Percentiles rank a stretch among this genome's conserved stretches.
These are phyloP conservation scores for Kickxella alabastrina DNA, from an alignment of 192 early-diverging fungal species.

Conservation along the genomic window DNA sequence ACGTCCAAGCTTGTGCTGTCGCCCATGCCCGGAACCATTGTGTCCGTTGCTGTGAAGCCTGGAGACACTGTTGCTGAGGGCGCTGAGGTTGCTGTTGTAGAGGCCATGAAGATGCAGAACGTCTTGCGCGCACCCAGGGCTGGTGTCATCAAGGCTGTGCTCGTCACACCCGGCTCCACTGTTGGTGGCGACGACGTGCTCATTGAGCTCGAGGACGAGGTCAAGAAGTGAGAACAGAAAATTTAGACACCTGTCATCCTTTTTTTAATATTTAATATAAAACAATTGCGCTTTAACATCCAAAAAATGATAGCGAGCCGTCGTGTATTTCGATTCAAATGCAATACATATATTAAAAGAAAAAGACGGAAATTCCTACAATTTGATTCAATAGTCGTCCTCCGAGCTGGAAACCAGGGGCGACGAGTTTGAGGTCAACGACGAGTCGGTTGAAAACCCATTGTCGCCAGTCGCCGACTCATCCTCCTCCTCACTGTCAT, in stretches of 20 bases:
- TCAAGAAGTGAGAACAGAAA: not conserved
- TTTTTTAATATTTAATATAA: no score
- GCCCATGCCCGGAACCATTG: slow-evolving; percentile 91
- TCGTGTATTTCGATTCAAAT: no score
- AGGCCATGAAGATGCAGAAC: slow-evolving; percentile 99
- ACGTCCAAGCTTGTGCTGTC: slow-evolving; percentile 68
- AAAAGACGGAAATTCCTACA: not conserved
- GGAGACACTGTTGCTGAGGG: slow-evolving; percentile 82
- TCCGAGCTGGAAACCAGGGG: slow-evolving; percentile 1
- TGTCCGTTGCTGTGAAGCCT: slow-evolving; percentile 73
- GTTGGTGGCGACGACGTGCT: slow-evolving; percentile 78
- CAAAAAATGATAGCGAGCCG: no score
- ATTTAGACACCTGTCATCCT: no score
- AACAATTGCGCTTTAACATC: no score
- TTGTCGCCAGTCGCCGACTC: no score
- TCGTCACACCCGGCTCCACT: slow-evolving; percentile 65
- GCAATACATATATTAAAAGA: not conserved
- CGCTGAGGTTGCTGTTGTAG: slow-evolving; percentile 77
- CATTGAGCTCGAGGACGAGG: slow-evolving; percentile 60
- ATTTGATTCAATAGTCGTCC: not conserved
- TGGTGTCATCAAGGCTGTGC: slow-evolving; percentile 74
- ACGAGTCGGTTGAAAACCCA: slow-evolving; percentile 1
- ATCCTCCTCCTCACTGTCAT: no score
- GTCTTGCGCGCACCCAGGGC: slow-evolving; percentile 73
- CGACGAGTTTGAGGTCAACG: slow-evolving; percentile 1